Conservation (phyloP, 768 basidiomycete species). For the Naganishia antarctica region DNA sequence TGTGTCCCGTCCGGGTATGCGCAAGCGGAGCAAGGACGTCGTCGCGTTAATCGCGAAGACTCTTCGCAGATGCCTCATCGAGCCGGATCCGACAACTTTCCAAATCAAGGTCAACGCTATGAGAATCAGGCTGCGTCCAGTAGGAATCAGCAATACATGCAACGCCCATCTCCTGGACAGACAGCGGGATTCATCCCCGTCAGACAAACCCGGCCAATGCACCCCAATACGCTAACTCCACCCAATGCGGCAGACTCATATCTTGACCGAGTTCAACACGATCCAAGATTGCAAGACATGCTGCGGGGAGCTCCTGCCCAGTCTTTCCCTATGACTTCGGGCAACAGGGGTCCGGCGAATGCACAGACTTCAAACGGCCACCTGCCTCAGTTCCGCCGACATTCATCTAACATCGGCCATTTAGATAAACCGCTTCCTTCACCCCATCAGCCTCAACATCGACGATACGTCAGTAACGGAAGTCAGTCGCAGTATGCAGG, state of each 20-base stretch:
- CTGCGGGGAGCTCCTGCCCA: conserved; percentile 35
- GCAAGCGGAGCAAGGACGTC: not conserved
- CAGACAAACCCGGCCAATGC: not conserved
- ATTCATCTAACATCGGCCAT: conserved; percentile 3
- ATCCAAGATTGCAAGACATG: conserved; percentile 70
- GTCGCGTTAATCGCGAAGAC: too few relatives aligned
- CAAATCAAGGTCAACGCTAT: not conserved
- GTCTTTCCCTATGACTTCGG: conserved; percentile 36
- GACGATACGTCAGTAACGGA: not conserved
- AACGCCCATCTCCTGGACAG: not conserved
- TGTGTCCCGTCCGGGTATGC: not conserved
- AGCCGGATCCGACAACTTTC: too few relatives aligned
- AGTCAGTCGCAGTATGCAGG: conserved; percentile 18
- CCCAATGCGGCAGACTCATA: conserved; percentile 40
- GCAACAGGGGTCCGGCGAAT: not conserved
- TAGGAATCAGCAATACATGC: not conserved
- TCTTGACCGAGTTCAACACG: conserved; percentile 70
- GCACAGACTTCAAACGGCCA: conserved; percentile 4
- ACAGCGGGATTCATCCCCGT: not conserved
- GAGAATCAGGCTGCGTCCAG: not conserved
- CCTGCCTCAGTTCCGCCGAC: conserved; percentile 8
- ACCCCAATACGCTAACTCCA: conserved; percentile 1
- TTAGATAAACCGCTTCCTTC: conserved; percentile 43
- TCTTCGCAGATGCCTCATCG: too few relatives aligned
- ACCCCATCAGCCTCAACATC: conserved; percentile 17